Base-by-base conservation (phyloP, 2,329 filamentous ascomycete genomes). In the Gyromitra esculenta region DNA sequence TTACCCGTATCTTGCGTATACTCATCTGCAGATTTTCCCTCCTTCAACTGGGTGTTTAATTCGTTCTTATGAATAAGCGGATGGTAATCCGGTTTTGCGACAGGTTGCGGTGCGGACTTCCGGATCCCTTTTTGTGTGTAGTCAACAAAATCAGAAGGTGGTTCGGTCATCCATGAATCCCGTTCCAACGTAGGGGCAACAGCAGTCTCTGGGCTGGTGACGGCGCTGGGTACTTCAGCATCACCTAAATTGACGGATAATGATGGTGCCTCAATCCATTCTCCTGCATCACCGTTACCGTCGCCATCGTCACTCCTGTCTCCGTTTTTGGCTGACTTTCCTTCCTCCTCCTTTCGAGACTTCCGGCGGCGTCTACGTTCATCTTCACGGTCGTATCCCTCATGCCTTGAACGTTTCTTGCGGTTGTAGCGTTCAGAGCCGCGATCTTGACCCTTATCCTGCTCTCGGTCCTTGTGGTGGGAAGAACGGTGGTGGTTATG, bases 141-240 rank as follows among this genome's bases (percentile, higher is more conserved):
- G 82, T 98, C 94, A 73, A 98, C 86, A 68, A 94, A 91, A 45
- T 97, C 84, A 0, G 91, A 89, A 0, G 92, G 92, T 0, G 95
- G 94, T 0, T 91, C 91, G 76, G 94, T 91, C 96, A 99, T 99
- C 94, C 96, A 99, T 0, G 91, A 89, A 83, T 98, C 96, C 78
- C 96, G 89, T 79, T 90, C 87, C 41, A 90, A 81, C 0, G 84
- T 80, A 15, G 82, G 80, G 57, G 82, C 75, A 82, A 83, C 79
- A 77, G 81, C 78, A 18, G 82, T 81, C 21, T 83, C 79, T 69
- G 84, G 81, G 69, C 54, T 48, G 37, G 52, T 77, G 66, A 56
- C 79, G 80, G 9, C 77, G 78, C 13, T 60, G 50, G 75, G 25
- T 41, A 25, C 57, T 43, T 83, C 77, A 15, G 77, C 77, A 39